Evolutionary conservation across 345 rosid species (phyloP).

Genomic region (Heritiera littoralis): DNA sequence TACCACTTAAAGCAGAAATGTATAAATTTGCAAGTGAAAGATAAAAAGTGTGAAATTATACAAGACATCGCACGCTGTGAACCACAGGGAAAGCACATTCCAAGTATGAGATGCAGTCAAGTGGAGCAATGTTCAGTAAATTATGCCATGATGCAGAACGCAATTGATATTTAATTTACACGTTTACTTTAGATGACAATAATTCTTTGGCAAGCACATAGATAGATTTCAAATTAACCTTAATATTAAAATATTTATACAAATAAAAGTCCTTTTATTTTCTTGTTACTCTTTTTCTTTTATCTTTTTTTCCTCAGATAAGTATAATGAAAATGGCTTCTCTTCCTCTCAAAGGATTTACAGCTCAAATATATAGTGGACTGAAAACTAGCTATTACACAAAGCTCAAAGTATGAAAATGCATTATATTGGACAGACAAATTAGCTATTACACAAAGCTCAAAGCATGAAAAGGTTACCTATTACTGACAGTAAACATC

Average conservation of each 20-base stretch:
- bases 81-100: constrained; percentile 3
- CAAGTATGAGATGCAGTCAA: neutral
- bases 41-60: neutral
- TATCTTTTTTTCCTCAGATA: neutral
- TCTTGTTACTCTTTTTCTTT: neutral
- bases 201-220: neutral
- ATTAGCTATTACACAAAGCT: neutral
- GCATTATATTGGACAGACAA: neutral
- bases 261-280: neutral
- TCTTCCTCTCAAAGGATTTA: neutral
- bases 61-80: neutral
- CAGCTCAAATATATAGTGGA: constrained; percentile 1
- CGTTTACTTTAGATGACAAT: neutral
- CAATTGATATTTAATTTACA: neutral
- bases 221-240: neutral
- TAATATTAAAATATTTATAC: neutral
- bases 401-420: neutral
- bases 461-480: constrained; percentile 35
- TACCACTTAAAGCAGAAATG: neutral
- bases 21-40: neutral
- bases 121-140: neutral
- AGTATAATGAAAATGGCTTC: neutral
- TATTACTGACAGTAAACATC: constrained; percentile 88
- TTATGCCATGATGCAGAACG: neutral
- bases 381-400: neutral